Conservation (phyloP, 2,329 filamentous ascomycete genomes). For the Nannizziopsis arthrosporioides region DNA sequence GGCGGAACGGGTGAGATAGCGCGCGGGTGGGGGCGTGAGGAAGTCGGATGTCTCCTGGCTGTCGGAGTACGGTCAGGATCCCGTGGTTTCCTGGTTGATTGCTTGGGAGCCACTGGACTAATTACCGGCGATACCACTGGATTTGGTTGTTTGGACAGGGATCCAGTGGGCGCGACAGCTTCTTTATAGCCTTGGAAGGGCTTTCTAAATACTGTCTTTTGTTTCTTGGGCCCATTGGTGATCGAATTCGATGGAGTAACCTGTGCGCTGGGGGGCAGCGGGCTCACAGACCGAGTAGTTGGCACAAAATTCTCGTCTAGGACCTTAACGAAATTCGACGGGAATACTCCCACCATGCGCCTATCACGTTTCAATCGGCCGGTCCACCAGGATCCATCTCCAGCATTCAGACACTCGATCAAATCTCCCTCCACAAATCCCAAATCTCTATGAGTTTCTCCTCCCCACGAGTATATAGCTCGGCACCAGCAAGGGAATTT, state of each 20-base stretch:
- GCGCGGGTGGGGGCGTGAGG: constrained; percentile 6
- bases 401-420: constrained; percentile 95
- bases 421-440: constrained; percentile 96
- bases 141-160: constrained; percentile 28
- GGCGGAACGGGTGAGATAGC: constrained; percentile 9
- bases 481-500: constrained; percentile 85
- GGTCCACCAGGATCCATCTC: constrained; percentile 98
- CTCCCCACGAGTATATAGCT: constrained; percentile 86
- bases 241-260: constrained; percentile 31
- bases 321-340: constrained; percentile 92
- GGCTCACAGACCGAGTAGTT: constrained; percentile 37
- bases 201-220: constrained; percentile 50
- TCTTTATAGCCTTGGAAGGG: constrained; percentile 53
- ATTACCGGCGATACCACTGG: constrained; percentile 12
- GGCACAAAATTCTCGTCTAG: constrained; percentile 77
- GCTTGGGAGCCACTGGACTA: constrained; percentile 13
- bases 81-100: not conserved
- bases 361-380: constrained; percentile 80
- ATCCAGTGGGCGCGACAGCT: constrained; percentile 32
- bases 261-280: constrained; percentile 37
- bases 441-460: constrained; percentile 87
- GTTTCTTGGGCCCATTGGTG: constrained; percentile 46
- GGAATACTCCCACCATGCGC: constrained; percentile 82
- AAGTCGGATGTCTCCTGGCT: constrained; percentile 1
- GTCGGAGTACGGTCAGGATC: constrained; percentile 8